Conservation (phyloP, 139 green algal genomes). For the Pleodorina starrii region DNA sequence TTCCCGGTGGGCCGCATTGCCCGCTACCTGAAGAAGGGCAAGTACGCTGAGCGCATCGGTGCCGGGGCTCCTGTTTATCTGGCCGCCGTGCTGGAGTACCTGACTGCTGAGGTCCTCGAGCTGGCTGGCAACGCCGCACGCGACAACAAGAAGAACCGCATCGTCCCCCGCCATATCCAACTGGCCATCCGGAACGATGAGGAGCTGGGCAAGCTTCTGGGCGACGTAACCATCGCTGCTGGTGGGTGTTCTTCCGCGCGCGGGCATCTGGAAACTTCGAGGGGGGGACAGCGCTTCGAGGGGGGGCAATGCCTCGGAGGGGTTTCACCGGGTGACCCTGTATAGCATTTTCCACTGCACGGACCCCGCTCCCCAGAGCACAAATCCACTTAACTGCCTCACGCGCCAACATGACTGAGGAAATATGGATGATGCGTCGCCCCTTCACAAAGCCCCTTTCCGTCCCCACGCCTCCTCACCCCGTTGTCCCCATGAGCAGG, state of each 20-base stretch:
- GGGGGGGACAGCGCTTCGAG: too few species aligned
- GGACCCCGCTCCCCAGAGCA: too few species aligned
- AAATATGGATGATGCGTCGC: too few species aligned
- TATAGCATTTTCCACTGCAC: too few species aligned
- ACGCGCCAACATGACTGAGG: too few species aligned
- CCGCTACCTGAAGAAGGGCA: slow-evolving; percentile 88
- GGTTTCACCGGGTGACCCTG: too few species aligned
- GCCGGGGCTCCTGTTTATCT: slow-evolving; percentile 73
- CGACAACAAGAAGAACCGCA: slow-evolving; percentile 45
- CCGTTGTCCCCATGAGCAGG: too few species aligned
- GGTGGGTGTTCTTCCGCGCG: neutral
- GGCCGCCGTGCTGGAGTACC: slow-evolving; percentile 67
- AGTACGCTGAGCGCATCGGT: slow-evolving; percentile 73
- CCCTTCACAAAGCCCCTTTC: too few species aligned
- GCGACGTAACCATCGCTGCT: slow-evolving; percentile 50
- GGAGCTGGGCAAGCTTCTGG: slow-evolving; percentile 84
- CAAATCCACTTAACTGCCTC: too few species aligned
- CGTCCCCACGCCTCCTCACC: too few species aligned
- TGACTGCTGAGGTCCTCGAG: slow-evolving; percentile 77
- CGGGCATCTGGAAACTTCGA: too few species aligned
- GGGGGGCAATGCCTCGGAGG: too few species aligned
- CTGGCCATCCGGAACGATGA: slow-evolving; percentile 93
- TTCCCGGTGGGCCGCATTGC: slow-evolving; percentile 90
- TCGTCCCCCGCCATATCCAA: slow-evolving; percentile 83
- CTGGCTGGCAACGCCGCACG: slow-evolving; percentile 47